Base-by-base conservation (phyloP, 31 red algal genomes). In the Pterothamnion heteromorphum region DNA sequence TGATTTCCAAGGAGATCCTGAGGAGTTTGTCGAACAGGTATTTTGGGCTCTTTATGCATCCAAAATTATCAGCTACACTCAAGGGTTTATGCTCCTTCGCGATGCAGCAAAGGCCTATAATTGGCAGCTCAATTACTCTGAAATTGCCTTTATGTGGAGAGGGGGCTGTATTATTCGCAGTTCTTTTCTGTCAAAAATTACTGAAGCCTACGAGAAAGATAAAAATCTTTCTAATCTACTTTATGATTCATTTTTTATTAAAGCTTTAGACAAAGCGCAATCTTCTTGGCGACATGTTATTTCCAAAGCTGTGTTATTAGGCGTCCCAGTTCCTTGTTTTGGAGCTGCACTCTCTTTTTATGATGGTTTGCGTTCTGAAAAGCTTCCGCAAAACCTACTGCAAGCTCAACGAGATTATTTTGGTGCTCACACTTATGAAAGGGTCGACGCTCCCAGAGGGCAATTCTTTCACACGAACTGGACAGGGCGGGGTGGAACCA, bases 111-210 rank as follows among this genome's bases (percentile, higher is more conserved):
- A 80, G 9, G 95, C 96, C 36, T 84, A 93, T 38, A 87, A 92
- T 26, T 99, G 98, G 98, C 80, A 91, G 18, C 94, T 99, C 27
- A 80, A 97, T 89, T 94, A 96, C 36, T 94, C 93, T 21, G 96
- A 93, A 21, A 96, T 97, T 76, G 94, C 98, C 22, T 83, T 95
- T 36, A 97, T 99, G 74, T 99, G 98, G 98, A 97, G 96, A 94
- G 98, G 98, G 89, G 98, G 98, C 44, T 99, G 98, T 92, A 99
- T 99, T 43, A 99, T 99, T 89, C 95, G 98, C 32, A 96, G 96
- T 3, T 86, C 93, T 37, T 96, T 99, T 80, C 85, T 99, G 71
- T 95, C 96, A 41, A 93, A 96, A 36, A 99, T 99, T 74, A 95
- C 96, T 92, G 93, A 88, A 43, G 98, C 98, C 0, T 99, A 96